Percentiles rank a stretch among this genome's conserved stretches.
These are phyloP conservation scores for Dictyostelium brefeldianum DNA, from an alignment of 78 protist genomes.

Conservation along the genomic window DNA sequence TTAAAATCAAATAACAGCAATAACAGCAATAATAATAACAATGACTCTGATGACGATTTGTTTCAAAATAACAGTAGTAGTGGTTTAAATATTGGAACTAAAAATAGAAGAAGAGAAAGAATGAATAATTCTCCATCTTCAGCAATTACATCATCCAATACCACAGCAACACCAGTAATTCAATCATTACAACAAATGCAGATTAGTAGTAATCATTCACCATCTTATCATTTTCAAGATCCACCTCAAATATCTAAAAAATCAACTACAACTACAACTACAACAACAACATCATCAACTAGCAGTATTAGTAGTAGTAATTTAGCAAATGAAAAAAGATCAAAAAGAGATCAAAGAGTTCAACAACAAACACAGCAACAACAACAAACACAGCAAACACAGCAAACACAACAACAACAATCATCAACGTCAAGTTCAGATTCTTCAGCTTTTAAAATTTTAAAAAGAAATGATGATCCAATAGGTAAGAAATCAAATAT, in stretches of 20 bases:
- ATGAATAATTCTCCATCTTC: not conserved
- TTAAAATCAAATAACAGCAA: not conserved
- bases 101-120: constrained; percentile 6
- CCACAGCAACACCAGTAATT: not conserved
- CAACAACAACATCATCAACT: not conserved
- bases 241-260: not conserved
- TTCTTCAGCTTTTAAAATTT: constrained; percentile 52
- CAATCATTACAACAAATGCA: not conserved
- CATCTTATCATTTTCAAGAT: constrained; percentile 9
- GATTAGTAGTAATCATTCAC: not conserved
- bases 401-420: constrained; percentile 42
- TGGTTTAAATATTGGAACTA: not conserved
- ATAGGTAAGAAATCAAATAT: constrained; percentile 50
- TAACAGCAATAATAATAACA: not conserved
- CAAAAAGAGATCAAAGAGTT: not conserved
- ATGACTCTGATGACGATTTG: not conserved
- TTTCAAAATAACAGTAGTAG: not conserved
- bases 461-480: constrained; percentile 55
- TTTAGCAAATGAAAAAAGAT: not conserved
- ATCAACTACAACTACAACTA: not conserved
- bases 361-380: constrained; percentile 21
- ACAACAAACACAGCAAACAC: constrained; percentile 6
- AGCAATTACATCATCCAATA: not conserved
- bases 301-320: not conserved
- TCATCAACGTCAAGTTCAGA: not conserved